A percentile compares a stretch with the other conserved stretches of the same genome.
Conservation (phyloP, 805 yeast species). For the Sungouiella thailandica region DNA sequence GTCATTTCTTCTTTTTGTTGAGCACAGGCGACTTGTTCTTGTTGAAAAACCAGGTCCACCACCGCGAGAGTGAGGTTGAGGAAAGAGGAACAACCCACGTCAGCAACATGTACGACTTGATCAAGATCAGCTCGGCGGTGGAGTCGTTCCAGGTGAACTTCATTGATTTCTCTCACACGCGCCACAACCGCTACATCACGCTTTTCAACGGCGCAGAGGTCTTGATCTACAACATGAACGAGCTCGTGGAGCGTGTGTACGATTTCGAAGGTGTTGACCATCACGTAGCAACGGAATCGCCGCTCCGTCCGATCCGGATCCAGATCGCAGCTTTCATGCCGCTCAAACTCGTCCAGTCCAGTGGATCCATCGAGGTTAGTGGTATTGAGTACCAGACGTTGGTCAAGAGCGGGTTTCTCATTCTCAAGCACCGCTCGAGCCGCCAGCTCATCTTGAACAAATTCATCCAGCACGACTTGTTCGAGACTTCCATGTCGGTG, state of each 20-base stretch:
- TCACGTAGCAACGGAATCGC: conserved; percentile 11
- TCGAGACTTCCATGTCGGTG: conserved; percentile 11
- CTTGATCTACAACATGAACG: conserved; percentile 23
- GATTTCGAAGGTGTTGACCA: conserved; percentile 13
- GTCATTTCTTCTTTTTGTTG: conserved; percentile 33
- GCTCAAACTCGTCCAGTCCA: conserved; percentile 5
- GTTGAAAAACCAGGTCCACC: conserved; percentile 26
- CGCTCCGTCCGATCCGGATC: conserved; percentile 24
- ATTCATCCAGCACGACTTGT: conserved; percentile 44
- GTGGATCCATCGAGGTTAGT: conserved; percentile 32
- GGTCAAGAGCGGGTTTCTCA: conserved; percentile 22
- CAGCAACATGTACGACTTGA: conserved; percentile 32
- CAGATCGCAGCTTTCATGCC: conserved; percentile 15
- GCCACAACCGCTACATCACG: conserved; percentile 18
- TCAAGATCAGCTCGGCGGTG: conserved; percentile 23
- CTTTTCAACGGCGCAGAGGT: conserved; percentile 37
- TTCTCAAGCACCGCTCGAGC: conserved; percentile 29
- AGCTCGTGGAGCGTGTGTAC: conserved; percentile 19
- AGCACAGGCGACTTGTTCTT: conserved; percentile 36
- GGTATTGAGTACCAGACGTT: conserved; percentile 37
- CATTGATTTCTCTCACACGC: conserved; percentile 18
- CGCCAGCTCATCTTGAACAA: conserved; percentile 42
- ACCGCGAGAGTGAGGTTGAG: not conserved
- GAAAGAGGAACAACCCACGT: conserved; percentile 8
- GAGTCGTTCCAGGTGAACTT: conserved; percentile 28